Evolutionary conservation across 352 stramenopile genomes (phyloP).

Genomic region (Phytophthora syringae): DNA sequence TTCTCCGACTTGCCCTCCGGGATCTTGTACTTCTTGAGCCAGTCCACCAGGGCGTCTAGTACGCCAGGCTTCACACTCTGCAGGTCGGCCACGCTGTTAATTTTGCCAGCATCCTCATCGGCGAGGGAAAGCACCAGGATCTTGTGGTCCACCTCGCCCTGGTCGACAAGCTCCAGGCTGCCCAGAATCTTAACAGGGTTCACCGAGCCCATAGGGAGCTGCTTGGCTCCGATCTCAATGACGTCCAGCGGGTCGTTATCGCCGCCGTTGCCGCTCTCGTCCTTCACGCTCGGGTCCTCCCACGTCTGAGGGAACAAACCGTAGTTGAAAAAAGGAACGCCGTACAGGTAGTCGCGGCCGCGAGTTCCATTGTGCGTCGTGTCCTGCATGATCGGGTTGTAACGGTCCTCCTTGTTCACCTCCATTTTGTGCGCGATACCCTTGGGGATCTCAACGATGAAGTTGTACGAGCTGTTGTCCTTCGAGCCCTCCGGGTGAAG

Average conservation of each 20-base stretch:
- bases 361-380: constrained; percentile 95
- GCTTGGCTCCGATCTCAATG: constrained; percentile 95
- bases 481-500: constrained; percentile 66
- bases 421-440: constrained; percentile 99
- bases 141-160: constrained; percentile 99
- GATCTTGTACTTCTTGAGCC: constrained; percentile 99
- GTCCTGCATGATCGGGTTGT: constrained; percentile 99
- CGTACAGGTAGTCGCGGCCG: constrained; percentile 97
- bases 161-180: constrained; percentile 97
- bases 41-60: constrained; percentile 92
- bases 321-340: constrained; percentile 99
- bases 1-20: constrained; percentile 97
- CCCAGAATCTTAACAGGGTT: constrained; percentile 98
- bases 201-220: constrained; percentile 95
- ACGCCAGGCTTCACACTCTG: constrained; percentile 92
- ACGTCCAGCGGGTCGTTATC: constrained; percentile 99
- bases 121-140: constrained; percentile 94
- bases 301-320: constrained; percentile 98
- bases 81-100: constrained; percentile 92
- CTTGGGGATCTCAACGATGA: constrained; percentile 99
- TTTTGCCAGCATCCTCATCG: constrained; percentile 87
- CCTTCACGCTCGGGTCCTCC: constrained; percentile 95
- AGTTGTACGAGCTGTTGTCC: constrained; percentile 89
- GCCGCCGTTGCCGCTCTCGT: constrained; percentile 90
- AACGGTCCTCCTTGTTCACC: constrained; percentile 93